Evolutionary conservation across 75 land plant species (phyloP).

Genomic region (Selaginella moellendorffii): DNA sequence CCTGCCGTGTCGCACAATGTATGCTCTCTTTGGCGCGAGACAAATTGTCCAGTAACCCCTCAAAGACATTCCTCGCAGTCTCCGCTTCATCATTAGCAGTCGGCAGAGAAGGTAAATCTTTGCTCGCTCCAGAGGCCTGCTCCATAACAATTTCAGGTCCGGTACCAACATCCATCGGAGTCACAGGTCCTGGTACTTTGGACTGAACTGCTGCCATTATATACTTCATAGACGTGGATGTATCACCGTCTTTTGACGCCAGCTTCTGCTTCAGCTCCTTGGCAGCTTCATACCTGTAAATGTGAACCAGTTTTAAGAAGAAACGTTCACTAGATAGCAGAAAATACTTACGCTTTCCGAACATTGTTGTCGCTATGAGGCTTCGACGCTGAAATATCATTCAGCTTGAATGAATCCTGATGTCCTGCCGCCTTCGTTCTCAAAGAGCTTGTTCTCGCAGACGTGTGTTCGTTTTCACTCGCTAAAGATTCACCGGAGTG

Average conservation of each 20-base stretch:
- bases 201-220: slow-evolving; percentile 25
- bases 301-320: neutral
- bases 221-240: neutral
- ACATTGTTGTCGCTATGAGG: neutral
- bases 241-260: neutral
- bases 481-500: neutral
- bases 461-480: neutral
- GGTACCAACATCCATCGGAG: too few relatives aligned
- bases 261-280: neutral
- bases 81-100: slow-evolving; percentile 90
- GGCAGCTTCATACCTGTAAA: neutral
- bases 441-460: neutral
- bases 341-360: neutral
- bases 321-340: neutral
- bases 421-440: too few relatives aligned
- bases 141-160: neutral
- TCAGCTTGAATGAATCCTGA: neutral
- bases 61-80: slow-evolving; percentile 90
- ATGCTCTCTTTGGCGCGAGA: slow-evolving; percentile 98
- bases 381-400: neutral
- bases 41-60: slow-evolving; percentile 96
- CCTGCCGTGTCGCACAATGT: slow-evolving; percentile 89
- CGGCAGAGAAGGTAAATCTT: neutral
- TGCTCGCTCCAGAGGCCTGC: neutral
- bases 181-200: slow-evolving; percentile 51